phyloP scores from a whole-genome alignment of 192 early-diverging fungal genomes.

The Rhizophlyctis rosea region DNA sequence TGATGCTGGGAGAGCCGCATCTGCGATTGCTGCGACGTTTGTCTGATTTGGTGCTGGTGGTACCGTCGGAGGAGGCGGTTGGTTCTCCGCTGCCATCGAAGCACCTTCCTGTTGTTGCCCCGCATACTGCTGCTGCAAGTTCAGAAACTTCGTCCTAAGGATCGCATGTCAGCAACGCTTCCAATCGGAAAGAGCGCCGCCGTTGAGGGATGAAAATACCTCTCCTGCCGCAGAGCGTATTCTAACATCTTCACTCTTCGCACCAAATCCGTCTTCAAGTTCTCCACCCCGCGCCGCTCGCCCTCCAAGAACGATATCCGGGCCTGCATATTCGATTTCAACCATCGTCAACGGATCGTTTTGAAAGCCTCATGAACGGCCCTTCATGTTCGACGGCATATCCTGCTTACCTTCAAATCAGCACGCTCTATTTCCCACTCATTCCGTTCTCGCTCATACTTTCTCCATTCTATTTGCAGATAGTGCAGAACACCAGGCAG shows the following conservation, averaged over 20 bases:
- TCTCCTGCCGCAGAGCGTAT: slow-evolving; percentile 70
- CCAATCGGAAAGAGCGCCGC: background rate
- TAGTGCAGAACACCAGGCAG: slow-evolving; percentile 69
- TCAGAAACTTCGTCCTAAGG: background rate
- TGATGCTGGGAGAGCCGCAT: too few species aligned
- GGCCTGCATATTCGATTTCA: slow-evolving; percentile 47
- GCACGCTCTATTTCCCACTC: slow-evolving; percentile 82
- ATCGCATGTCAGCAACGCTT: background rate
- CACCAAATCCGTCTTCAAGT: slow-evolving; percentile 68
- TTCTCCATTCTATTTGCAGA: slow-evolving; percentile 78
- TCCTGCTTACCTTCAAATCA: slow-evolving; percentile 64
- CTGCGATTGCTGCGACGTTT: background rate
- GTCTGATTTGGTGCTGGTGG: background rate
- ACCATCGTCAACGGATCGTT: background rate
- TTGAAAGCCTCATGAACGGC: background rate
- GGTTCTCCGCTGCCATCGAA: background rate
- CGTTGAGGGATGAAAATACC: slow-evolving; percentile 44
- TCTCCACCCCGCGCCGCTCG: slow-evolving; percentile 72
- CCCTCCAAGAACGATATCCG: slow-evolving; percentile 74
- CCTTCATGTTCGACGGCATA: background rate
- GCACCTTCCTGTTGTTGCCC: background rate
- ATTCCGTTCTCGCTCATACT: slow-evolving; percentile 78
- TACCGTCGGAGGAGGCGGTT: background rate
- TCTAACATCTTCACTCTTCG: slow-evolving; percentile 84
- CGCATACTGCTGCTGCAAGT: background rate